Base-by-base conservation (phyloP, 768 basidiomycete species). In the Guyanaporus albipodus region DNA sequence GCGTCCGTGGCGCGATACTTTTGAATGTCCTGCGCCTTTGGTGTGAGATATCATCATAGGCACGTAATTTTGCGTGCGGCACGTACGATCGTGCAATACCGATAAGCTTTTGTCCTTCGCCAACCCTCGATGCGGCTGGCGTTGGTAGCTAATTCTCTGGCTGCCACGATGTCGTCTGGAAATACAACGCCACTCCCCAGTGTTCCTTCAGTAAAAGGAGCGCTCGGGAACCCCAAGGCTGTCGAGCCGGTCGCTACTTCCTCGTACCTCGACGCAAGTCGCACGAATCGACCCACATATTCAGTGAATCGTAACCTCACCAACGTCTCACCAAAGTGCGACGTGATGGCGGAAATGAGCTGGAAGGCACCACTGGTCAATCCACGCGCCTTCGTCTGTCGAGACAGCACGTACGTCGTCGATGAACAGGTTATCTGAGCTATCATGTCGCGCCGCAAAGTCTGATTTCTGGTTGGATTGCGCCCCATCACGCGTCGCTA, bases 71-170 rank as follows among this genome's bases (percentile, higher is more conserved):
- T n/a, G 15, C 15, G 8, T 38, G 24, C 10, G 14, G n/a, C 3
- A 69, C 78, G 51, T 54, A 94, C 94, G 66, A 71, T 68, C 45
- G 82, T 75, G 56, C 73, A 86, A 50, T 87, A 78, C 44, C 79
- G 75, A 65, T 97, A 96, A 44, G 79, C 83, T 52, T 79, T 81
- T 5, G 90, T 95, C 60, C 78, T 78, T 52, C 88, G 73, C 95
- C 95, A 99, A 8, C 86, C 94, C 60, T 98, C 96, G 31, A 98
- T 91, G 28, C 95, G 79, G 56, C 82, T 80, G 1, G 84, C 81
- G 55, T 93, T 92, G 26, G 75, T 72, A 33, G 75, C 72, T 44
- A 96, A 71, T 62, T 99, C 95, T 52, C 77, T 79, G 49, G 73
- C 57, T 36, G 80, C 80, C 11, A 73, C 66, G 0, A 63, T 62